Evolutionary conservation across 139 green algal species (phyloP).

Genomic region (Medakamo hakoo): DNA sequence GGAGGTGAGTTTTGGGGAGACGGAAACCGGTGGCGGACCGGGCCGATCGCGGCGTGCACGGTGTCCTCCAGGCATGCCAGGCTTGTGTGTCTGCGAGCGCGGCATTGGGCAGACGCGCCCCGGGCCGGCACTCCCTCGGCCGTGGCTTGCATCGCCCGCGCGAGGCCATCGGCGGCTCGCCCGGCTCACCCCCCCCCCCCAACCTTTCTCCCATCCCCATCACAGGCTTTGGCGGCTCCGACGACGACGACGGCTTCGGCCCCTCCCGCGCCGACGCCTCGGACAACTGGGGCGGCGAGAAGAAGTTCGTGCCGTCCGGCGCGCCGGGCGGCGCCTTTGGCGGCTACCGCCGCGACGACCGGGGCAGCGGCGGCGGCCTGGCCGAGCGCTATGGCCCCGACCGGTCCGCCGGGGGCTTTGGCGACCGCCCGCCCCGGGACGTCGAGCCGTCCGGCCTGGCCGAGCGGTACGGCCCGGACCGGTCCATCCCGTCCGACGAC

Average conservation of each 20-base stretch:
- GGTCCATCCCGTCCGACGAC: conserved; percentile 3
- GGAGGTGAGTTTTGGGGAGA: not conserved
- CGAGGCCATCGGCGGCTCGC: not conserved
- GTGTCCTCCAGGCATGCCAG: not conserved
- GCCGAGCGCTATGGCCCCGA: not conserved
- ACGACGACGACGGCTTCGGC: conserved; percentile 15
- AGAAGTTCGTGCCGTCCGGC: conserved; percentile 39
- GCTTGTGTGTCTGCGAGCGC: not conserved
- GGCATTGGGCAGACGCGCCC: not conserved
- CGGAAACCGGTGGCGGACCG: not conserved
- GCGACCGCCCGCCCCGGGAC: conserved; percentile 14
- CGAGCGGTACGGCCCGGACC: conserved; percentile 3
- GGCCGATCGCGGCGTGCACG: not conserved
- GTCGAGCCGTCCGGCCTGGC: conserved; percentile 4
- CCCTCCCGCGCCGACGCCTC: conserved; percentile 57
- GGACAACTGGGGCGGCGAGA: conserved; percentile 52
- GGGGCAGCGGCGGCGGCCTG: conserved; percentile 1
- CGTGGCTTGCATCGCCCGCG: too few relatives aligned
- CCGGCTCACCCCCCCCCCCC: not conserved
- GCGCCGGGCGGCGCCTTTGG: conserved; percentile 4
- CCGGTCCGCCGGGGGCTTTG: conserved; percentile 13
- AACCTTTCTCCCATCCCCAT: not conserved
- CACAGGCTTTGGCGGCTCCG: conserved; percentile 1
- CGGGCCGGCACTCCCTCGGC: too few relatives aligned
- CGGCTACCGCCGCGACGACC: conserved; percentile 9